phyloP scores from a whole-genome alignment of 352 stramenopile species.

The Globisporangium okanoganense region DNA sequence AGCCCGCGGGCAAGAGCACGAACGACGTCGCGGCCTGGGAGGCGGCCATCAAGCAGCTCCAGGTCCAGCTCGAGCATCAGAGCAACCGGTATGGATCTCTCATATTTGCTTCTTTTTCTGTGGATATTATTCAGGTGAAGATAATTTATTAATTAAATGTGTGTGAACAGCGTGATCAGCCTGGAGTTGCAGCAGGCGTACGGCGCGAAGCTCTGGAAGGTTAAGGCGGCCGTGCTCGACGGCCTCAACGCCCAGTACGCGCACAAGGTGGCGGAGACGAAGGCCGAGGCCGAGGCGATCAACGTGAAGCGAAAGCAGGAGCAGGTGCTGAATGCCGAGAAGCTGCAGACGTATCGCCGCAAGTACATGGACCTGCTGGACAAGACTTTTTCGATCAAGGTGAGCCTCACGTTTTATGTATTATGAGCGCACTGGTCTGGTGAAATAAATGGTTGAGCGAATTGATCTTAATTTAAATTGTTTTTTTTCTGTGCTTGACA shows the following conservation, averaged over 20 bases:
- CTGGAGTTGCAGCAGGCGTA: conserved; percentile 77
- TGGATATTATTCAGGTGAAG: background rate
- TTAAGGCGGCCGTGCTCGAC: conserved; percentile 54
- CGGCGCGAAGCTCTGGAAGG: conserved; percentile 62
- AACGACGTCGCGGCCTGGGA: conserved; percentile 53
- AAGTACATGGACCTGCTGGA: conserved; percentile 57
- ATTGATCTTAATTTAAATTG: background rate
- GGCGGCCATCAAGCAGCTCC: conserved; percentile 38
- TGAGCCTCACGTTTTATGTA: conserved; percentile 8
- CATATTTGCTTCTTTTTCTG: background rate
- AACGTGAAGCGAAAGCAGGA: conserved; percentile 69
- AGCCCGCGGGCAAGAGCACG: conserved; percentile 34
- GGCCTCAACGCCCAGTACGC: conserved; percentile 59
- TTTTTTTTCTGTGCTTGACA: background rate
- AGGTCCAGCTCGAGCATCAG: conserved; percentile 57
- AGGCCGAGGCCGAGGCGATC: conserved; percentile 37
- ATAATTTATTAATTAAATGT: background rate
- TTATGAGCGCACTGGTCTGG: too few relatives aligned
- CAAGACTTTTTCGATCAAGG: conserved; percentile 66
- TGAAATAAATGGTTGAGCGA: too few relatives aligned
- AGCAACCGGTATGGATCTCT: conserved; percentile 34
- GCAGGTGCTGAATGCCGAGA: conserved; percentile 56
- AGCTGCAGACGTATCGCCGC: conserved; percentile 51
- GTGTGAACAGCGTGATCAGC: conserved; percentile 45
- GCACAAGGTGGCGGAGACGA: conserved; percentile 32